Evolutionary conservation across 2,329 filamentous ascomycete genomes (phyloP), one percentile per base, ranked within the genome.

Genomic region (Scedosporium apiospermum): DNA sequence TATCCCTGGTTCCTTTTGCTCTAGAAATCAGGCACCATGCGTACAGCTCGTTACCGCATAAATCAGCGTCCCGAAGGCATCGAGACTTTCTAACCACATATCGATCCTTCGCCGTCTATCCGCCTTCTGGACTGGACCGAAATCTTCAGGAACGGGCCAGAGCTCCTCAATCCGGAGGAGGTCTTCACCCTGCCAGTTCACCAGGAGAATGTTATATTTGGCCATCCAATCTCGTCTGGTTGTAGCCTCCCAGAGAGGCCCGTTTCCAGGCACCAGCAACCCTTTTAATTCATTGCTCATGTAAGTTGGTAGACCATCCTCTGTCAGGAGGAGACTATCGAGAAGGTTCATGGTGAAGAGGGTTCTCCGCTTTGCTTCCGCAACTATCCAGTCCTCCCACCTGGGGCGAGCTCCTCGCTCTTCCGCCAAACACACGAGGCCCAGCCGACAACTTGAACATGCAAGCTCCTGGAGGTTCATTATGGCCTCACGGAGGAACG

Each of bases 301-400:
- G 58, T 78, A 83, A 0, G 76, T 79, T 0, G 79, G 77, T 0
- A 80, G 66, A 0, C 73, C 72, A 4, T 80, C 73, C 7, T 76
- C 71, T 0, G 75, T 67, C 1, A 76, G 75, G 6, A 83, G 75
- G 0, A 82, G 68, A 51, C 76, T 82, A 63, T 81, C 80, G 53
- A 85, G 78, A 3, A 85, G 69, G 62, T 83, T 84, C 75, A 83
- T 80, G 0, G 74, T 73, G 63, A 76, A 82, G 0, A 85, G 64
- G 0, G 79, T 77, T 3, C 83, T 75, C 2, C 82, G 74, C 64
- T 83, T 85, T 0, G 82, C 74, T 53, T 82, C 80, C 0, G 77
- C 77, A 0, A 81, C 68, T 4, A 83, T 77, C 82, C 82, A 85
- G 1, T 74, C 71, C 63, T 82, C 80, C 82, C 82, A 83, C 6